Evolutionary conservation across 2,329 filamentous ascomycete species (phyloP), one percentile per base, ranked within the genome.

Genomic region (Didymella arachidicola): DNA sequence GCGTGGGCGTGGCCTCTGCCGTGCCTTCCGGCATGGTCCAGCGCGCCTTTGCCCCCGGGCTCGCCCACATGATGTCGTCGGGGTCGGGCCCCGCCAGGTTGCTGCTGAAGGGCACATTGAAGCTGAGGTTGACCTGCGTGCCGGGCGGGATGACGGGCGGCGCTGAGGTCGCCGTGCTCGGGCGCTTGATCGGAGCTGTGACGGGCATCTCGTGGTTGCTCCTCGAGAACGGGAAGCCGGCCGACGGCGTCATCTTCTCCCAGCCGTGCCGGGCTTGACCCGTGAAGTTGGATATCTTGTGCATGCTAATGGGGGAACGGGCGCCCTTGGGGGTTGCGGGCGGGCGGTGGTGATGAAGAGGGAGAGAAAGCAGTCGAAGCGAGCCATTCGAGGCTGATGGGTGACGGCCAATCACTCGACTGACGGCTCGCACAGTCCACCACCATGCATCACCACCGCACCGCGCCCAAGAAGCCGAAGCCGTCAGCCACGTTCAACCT

Each of bases 71-170:
- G 71, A 99, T 92, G 78, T 98, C 93, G 78, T 97, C 93, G 67
- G 90, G 90, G 72, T 98, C 93, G 64, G 95, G 95, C 32, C 95
- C 95, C 63, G 91, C 87, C 61, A 99, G 87, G 72, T 94, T 94
- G 64, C 92, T 96, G 68, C 93, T 89, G 80, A 98, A 97, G 61
- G 95, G 95, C 47, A 99, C 90, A 76, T 97, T 98, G 87, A 99
- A 98, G 65, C 92, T 94, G 77, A 97, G 89, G 79, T 96, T 92
- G 78, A 98, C 91, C 66, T 87, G 88, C 51, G 89, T 84, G 76
- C 94, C 90, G 73, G 89, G 85, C 63, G 89, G 83, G 65, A 89
- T 88, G 58, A 89, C 87, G 66, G 90, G 88, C 70, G 88, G 79
- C 47, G 72, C 66, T 10, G 73, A 71, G 22, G 70, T 70, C 11